These are phyloP conservation scores for Nicotiana paniculata DNA, from an alignment of 257 asterid species.

Conservation along the genomic window DNA sequence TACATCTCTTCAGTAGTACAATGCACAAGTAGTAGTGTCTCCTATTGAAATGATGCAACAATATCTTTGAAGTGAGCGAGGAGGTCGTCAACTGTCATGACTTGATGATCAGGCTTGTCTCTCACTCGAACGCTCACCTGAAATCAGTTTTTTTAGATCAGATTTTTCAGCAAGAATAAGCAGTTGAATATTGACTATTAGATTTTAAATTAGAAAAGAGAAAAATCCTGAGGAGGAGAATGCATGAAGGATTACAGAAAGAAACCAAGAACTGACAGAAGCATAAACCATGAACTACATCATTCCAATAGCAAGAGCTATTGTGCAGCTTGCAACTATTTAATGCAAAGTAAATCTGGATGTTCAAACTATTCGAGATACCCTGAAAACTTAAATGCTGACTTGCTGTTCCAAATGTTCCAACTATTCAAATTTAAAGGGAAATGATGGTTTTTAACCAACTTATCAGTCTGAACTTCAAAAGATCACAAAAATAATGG, in stretches of 20 bases:
- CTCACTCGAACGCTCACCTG: slow-evolving; percentile 9
- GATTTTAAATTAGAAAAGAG: not conserved
- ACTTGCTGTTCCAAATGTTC: too few relatives aligned
- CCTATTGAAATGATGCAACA: not conserved
- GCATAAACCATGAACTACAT: not conserved
- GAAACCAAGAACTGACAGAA: not conserved
- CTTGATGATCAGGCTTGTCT: slow-evolving; percentile 7
- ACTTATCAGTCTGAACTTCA: not conserved
- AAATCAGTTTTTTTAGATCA: not conserved
- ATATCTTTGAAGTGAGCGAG: slow-evolving; percentile 2
- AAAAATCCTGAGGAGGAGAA: not conserved
- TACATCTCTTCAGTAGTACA: not conserved
- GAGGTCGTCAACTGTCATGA: slow-evolving; percentile 5
- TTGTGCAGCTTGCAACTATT: not conserved
- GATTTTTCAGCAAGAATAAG: not conserved
- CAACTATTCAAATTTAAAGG: not conserved
- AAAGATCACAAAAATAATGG: slow-evolving; percentile 32
- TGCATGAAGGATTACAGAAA: not conserved
- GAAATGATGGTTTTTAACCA: not conserved
- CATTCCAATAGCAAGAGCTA: not conserved
- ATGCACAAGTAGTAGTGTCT: not conserved
- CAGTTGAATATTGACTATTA: not conserved
- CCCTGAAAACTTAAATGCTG: too few relatives aligned
- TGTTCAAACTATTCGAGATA: too few relatives aligned
- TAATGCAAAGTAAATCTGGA: not conserved